phyloP scores from a whole-genome alignment of 306 rosid genomes.

The Vigna radiata region DNA sequence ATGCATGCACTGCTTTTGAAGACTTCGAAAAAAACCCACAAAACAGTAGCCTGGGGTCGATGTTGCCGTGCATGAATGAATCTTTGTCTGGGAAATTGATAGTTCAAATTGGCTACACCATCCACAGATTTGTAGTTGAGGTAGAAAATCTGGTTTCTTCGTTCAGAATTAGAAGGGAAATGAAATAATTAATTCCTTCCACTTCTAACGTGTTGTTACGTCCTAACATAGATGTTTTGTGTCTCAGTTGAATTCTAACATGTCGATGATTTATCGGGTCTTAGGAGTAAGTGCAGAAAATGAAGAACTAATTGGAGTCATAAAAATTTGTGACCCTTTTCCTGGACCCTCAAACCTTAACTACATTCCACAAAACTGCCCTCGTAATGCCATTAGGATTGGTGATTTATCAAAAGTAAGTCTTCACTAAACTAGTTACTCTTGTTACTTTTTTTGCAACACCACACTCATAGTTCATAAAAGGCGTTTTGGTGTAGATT shows the following conservation, averaged over 20 bases:
- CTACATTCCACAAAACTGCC: constrained; percentile 60
- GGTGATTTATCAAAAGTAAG: constrained; percentile 64
- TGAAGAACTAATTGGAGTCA: constrained; percentile 42
- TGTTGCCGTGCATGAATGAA: constrained; percentile 67
- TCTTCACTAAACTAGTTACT: background rate
- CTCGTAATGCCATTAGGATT: constrained; percentile 46
- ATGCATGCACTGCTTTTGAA: constrained; percentile 69
- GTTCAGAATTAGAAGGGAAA: background rate
- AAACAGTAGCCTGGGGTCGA: constrained; percentile 62
- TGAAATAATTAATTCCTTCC: background rate
- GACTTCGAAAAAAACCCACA: constrained; percentile 58
- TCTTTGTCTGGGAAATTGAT: constrained; percentile 53
- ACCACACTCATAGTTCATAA: background rate
- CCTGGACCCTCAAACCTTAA: constrained; percentile 56
- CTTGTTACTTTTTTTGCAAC: background rate
- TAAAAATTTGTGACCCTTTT: constrained; percentile 72
- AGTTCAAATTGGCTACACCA: constrained; percentile 59
- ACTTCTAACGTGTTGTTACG: background rate
- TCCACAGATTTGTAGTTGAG: constrained; percentile 59
- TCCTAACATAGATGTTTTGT: constrained; percentile 17
- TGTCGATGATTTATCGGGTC: constrained; percentile 48
- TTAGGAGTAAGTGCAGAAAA: constrained; percentile 52
- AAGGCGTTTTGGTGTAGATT: constrained; percentile 39
- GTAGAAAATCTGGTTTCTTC: constrained; percentile 37
- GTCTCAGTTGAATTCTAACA: constrained; percentile 67